Base-by-base conservation (phyloP, 1,284 basidiomycete genomes). In the Golubevia pallescens region DNA sequence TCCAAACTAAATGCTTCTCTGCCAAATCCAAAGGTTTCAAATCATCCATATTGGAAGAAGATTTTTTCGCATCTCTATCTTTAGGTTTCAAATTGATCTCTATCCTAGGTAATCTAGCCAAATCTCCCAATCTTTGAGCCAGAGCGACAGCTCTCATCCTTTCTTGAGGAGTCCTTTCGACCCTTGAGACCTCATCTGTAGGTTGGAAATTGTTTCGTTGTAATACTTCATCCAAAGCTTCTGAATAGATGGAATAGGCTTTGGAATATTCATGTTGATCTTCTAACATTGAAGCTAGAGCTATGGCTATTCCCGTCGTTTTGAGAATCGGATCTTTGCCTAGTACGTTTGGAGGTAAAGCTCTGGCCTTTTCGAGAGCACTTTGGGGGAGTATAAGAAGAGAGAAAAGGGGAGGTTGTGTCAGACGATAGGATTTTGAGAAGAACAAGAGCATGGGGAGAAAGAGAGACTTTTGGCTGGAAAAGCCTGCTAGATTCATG, bases 1-100 rank as follows among this genome's bases (percentile, higher is more conserved):
- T 81, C 85, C 85, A 86, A 0, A 74, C 70, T n/a, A 86, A 65
- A 69, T 80, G 78, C 24, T 73, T 62, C 60, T 86, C 85, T 6
- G 74, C 72, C 0, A 74, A 71, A 16, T 78, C 75, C 6, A 6
- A n/a, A n/a, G n/a, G n/a, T 24, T 63, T 56, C 20, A 10, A 58
- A 38, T 38, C 34, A 10, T 10, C 10, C 34, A 24, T 57, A 42
- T 20, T 34, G 20, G 70, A 68, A 1, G 64, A 63, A 1, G 69
- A 61, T 0, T 70, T 72, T 6, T 68, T 71, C n/a, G 70, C 71
- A 23, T 70, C 32, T 3, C n/a, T 7, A 8, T 16, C 57, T 14
- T 23, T 13, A 4, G 2, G 6, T 21, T 7, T 20, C 13, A 28
- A 6, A 2, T 34, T n/a, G 2, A 61, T 32, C 10, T 60, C 52